Percentiles rank a stretch among this genome's conserved stretches.
These are phyloP conservation scores for Erigeron canadensis DNA, from an alignment of 129 eudicot species.

Conservation along the genomic window DNA sequence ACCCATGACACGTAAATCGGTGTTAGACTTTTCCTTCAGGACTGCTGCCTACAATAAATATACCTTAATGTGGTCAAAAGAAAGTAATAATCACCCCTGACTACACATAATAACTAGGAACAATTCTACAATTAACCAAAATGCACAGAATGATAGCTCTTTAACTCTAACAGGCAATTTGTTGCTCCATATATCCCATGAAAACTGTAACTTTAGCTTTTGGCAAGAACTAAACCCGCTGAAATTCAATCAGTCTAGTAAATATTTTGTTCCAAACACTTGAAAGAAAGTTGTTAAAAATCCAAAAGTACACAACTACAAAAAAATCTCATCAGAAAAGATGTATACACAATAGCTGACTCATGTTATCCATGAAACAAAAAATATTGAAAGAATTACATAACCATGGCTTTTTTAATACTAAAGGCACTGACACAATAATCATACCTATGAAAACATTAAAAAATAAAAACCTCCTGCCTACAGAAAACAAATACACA, in stretches of 20 bases:
- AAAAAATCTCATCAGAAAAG: background rate
- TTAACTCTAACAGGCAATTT: too few species aligned
- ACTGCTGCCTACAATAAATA: slow-evolving; percentile 68
- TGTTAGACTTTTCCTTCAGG: slow-evolving; percentile 82
- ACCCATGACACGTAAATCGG: slow-evolving; percentile 97
- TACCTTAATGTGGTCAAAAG: slow-evolving; percentile 17
- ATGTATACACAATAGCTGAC: too few species aligned
- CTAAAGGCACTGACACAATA: background rate
- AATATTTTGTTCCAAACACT: background rate
- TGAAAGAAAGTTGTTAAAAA: background rate
- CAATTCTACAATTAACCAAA: too few species aligned
- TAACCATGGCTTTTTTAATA: background rate
- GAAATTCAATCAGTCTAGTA: too few species aligned
- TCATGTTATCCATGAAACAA: background rate
- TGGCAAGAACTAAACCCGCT: too few species aligned
- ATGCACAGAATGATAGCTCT: too few species aligned
- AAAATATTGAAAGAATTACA: background rate
- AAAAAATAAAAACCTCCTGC: background rate
- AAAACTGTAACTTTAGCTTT: too few species aligned
- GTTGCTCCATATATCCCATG: too few species aligned
- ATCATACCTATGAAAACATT: background rate
- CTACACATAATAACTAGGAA: too few species aligned
- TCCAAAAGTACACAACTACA: background rate
- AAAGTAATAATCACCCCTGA: background rate
- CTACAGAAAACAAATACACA: background rate